These are phyloP conservation scores for Coemansia sp. DNA, from an alignment of 192 early-diverging fungal species.

Conservation along the genomic window DNA sequence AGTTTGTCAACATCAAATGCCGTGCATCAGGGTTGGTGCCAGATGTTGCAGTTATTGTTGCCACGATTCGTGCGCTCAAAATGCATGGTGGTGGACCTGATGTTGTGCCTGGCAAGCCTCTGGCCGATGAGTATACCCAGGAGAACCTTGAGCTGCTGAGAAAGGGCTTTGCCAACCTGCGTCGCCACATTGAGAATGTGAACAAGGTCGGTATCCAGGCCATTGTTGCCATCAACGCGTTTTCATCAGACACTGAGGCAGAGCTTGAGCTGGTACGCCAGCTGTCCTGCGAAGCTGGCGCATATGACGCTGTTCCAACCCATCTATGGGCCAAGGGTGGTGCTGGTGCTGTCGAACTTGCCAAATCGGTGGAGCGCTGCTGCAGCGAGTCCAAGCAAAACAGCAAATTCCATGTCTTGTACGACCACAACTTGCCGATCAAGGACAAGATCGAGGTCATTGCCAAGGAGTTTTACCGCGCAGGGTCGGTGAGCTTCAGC, in stretches of 20 bases:
- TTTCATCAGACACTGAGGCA: slow-evolving; percentile 80
- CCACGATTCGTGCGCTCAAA: slow-evolving; percentile 92
- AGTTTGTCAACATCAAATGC: slow-evolving; percentile 99
- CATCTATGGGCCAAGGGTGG: slow-evolving; percentile 97
- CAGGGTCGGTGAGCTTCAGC: slow-evolving; percentile 83
- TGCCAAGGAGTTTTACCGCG: slow-evolving; percentile 92
- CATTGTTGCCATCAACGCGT: slow-evolving; percentile 91
- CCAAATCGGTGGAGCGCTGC: slow-evolving; percentile 66
- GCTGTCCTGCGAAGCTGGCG: slow-evolving; percentile 79
- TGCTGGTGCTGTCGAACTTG: slow-evolving; percentile 82
- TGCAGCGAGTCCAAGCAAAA: slow-evolving; percentile 9
- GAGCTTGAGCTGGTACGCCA: slow-evolving; percentile 80
- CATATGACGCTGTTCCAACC: slow-evolving; percentile 79
- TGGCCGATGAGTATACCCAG: slow-evolving; percentile 82
- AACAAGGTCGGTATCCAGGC: slow-evolving; percentile 84
- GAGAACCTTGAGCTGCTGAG: slow-evolving; percentile 87
- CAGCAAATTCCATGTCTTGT: slow-evolving; percentile 80
- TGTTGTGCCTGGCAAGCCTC: slow-evolving; percentile 84
- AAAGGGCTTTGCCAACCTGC: slow-evolving; percentile 83
- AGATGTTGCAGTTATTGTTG: slow-evolving; percentile 88
- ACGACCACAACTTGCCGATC: slow-evolving; percentile 77
- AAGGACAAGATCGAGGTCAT: slow-evolving; percentile 91
- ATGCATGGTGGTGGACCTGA: slow-evolving; percentile 97
- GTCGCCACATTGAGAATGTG: slow-evolving; percentile 90
- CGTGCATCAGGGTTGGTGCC: slow-evolving; percentile 83